These are phyloP conservation scores for Hyphodiscus sp. DNA, from an alignment of 2,329 filamentous ascomycete species.

Conservation along the genomic window DNA sequence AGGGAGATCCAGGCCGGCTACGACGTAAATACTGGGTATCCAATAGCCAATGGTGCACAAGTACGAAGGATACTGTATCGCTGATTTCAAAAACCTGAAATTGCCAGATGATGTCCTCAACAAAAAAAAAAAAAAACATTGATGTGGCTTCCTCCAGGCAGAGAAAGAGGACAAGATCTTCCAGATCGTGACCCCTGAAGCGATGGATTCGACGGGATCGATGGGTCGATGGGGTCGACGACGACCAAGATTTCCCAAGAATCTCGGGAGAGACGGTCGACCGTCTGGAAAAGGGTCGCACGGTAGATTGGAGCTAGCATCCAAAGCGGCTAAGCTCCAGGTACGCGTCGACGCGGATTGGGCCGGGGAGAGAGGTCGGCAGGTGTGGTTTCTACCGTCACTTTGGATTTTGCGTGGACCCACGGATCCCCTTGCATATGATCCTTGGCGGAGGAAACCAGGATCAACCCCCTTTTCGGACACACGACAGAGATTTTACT, in stretches of 20 bases:
- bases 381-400: not conserved
- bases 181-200: not conserved
- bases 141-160: no score
- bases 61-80: no score
- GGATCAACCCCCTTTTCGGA: not conserved
- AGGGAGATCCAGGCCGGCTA: no score
- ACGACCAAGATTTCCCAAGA: no score
- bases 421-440: not conserved
- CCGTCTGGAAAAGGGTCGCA: not conserved
- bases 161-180: not conserved
- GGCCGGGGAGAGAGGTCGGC: no score
- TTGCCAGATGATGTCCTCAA: no score
- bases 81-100: no score
- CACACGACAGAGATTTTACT: not conserved
- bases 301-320: not conserved
- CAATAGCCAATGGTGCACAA: no score
- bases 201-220: no score
- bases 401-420: not conserved
- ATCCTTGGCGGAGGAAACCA: not conserved
- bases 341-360: not conserved
- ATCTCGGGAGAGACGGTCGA: not conserved
- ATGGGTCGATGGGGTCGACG: no score
- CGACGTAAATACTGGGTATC: no score
- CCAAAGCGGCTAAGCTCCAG: not conserved
- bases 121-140: no score